Percentiles rank a stretch among this genome's conserved stretches.
Conservation (phyloP, 768 basidiomycete species). For the Coprinopsis cinerea region DNA sequence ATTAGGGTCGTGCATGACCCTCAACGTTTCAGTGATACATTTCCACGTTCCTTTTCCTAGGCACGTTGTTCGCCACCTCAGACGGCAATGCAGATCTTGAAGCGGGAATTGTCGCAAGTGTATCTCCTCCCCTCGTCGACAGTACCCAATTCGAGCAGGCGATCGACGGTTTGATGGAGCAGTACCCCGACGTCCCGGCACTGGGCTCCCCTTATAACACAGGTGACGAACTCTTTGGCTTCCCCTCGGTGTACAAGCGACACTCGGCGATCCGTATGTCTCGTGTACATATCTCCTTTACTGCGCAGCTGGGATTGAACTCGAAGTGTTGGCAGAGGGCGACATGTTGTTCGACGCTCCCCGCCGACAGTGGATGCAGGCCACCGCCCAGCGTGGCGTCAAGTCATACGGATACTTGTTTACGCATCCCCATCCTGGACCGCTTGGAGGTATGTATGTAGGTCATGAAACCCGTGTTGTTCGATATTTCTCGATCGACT, state of each 20-base stretch:
- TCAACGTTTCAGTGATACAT: background rate
- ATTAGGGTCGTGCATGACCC: background rate
- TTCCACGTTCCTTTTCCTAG: background rate
- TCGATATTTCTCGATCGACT: background rate
- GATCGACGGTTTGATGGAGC: slow-evolving; percentile 22
- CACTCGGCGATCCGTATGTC: no score
- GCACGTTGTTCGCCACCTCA: background rate
- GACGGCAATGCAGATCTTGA: background rate
- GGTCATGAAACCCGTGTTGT: background rate
- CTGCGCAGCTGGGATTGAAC: background rate
- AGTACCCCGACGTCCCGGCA: slow-evolving; percentile 38
- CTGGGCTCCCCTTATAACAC: slow-evolving; percentile 41
- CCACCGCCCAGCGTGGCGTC: slow-evolving; percentile 30
- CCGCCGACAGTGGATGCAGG: slow-evolving; percentile 34
- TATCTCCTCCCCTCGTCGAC: background rate
- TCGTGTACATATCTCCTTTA: slow-evolving; percentile 23
- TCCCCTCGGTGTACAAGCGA: slow-evolving; percentile 23
- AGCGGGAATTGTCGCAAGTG: background rate
- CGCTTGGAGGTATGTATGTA: slow-evolving; percentile 18
- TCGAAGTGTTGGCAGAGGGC: slow-evolving; percentile 18
- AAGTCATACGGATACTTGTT: slow-evolving; percentile 38
- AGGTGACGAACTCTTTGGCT: slow-evolving; percentile 38
- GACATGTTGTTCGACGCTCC: slow-evolving; percentile 35
- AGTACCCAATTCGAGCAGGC: slow-evolving; percentile 12
- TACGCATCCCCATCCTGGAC: slow-evolving; percentile 29